Evolutionary conservation across 1,284 basidiomycete species (phyloP).

Genomic region (Athelia psychrophila): DNA sequence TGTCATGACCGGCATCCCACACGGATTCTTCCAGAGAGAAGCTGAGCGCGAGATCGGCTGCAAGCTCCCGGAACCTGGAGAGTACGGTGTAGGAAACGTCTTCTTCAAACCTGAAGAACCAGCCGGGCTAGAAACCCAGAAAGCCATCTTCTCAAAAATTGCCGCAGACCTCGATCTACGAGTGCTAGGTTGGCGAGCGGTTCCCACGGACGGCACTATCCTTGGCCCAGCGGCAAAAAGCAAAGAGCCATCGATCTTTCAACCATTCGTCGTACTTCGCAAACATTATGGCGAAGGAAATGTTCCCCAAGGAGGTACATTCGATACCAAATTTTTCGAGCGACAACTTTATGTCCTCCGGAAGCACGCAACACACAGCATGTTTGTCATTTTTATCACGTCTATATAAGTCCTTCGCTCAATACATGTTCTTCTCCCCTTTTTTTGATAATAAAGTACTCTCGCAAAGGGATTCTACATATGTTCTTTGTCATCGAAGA

Average conservation of each 20-base stretch:
- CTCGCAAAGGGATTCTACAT: constrained; percentile 97
- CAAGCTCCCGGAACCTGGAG: constrained; percentile 81
- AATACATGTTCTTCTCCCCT: constrained; percentile 33
- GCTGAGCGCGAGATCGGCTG: constrained; percentile 84
- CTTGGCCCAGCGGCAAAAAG: constrained; percentile 93
- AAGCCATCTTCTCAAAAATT: constrained; percentile 79
- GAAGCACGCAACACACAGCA: constrained; percentile 95
- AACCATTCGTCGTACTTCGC: constrained; percentile 94
- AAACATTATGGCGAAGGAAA: constrained; percentile 85
- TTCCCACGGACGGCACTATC: constrained; percentile 95
- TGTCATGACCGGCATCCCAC: constrained; percentile 97
- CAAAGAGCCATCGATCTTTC: constrained; percentile 94
- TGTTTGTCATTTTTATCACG: constrained; percentile 68
- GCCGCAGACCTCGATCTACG: constrained; percentile 83
- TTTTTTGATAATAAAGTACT: constrained; percentile 62
- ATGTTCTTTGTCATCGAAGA: constrained; percentile 94
- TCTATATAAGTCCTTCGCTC: constrained; percentile 36
- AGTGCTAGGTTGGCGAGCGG: constrained; percentile 96
- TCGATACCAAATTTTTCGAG: constrained; percentile 89
- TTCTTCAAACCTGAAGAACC: constrained; percentile 92
- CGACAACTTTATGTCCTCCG: constrained; percentile 96
- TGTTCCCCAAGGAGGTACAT: constrained; percentile 63
- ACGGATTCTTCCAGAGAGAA: constrained; percentile 92
- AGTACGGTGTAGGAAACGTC: constrained; percentile 97
- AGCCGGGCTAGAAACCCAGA: constrained; percentile 74